Conservation (phyloP, 73 alveolate species). For the Effrenium voratum region DNA sequence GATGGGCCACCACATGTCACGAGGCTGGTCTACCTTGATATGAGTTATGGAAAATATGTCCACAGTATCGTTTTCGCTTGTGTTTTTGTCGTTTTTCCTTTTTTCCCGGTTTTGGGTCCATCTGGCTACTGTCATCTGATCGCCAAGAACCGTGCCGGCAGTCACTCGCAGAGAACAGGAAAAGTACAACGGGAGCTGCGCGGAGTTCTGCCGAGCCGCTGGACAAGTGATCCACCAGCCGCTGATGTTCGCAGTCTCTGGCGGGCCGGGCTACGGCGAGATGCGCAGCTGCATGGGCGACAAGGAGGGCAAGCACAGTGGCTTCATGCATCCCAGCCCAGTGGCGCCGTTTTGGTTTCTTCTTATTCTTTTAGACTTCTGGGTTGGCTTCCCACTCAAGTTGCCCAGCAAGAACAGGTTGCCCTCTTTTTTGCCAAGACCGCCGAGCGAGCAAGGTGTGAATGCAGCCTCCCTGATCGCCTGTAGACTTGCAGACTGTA, state of each 20-base stretch:
- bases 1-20: too few relatives aligned
- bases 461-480: constrained; percentile 55
- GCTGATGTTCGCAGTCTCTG: constrained; percentile 42
- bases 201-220: constrained; percentile 3
- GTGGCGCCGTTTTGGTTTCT: too few relatives aligned
- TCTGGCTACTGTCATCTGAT: too few relatives aligned
- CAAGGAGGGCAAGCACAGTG: background rate
- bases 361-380: too few relatives aligned
- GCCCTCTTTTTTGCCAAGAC: too few relatives aligned
- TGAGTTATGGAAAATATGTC: too few relatives aligned
- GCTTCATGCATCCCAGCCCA: background rate
- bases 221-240: constrained; percentile 18
- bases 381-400: background rate
- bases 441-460: constrained; percentile 5
- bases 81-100: too few relatives aligned
- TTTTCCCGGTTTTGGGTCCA: too few relatives aligned
- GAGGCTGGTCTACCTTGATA: too few relatives aligned
- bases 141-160: too few relatives aligned
- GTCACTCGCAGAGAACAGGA: too few relatives aligned
- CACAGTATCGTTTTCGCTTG: too few relatives aligned
- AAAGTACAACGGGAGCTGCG: constrained; percentile 17
- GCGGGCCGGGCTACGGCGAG: constrained; percentile 29
- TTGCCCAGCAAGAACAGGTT: background rate
- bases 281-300: constrained; percentile 19
- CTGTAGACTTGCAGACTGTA: background rate